These are phyloP conservation scores for Teratosphaeria nubilosa DNA, from an alignment of 2,329 filamentous ascomycete species.

Conservation along the genomic window DNA sequence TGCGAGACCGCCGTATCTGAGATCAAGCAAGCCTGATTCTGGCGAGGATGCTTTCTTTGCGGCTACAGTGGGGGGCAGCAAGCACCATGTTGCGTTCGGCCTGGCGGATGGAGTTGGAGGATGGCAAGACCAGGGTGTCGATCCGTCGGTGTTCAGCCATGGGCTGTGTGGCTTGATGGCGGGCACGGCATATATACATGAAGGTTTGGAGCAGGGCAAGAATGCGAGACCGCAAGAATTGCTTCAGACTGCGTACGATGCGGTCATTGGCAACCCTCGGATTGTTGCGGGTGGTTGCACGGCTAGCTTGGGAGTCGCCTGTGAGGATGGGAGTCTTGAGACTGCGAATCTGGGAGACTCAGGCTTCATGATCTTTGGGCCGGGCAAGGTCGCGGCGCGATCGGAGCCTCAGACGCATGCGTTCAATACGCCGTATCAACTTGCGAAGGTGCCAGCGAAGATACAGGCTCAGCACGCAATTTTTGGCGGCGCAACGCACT, in stretches of 20 bases:
- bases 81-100: conserved; percentile 67
- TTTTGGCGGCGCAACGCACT: conserved; percentile 60
- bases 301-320: conserved; percentile 73
- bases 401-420: conserved; percentile 86
- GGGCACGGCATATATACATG: conserved; percentile 33
- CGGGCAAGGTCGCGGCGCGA: conserved; percentile 73
- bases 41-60: conserved; percentile 97
- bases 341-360: conserved; percentile 94
- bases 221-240: conserved; percentile 48
- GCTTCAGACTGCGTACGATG: conserved; percentile 76
- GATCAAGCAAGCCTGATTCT: conserved; percentile 50
- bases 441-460: conserved; percentile 74
- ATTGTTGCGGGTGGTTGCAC: conserved; percentile 83
- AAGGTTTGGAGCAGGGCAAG: conserved; percentile 15
- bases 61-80: conserved; percentile 57
- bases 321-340: conserved; percentile 64
- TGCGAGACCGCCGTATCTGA: conserved; percentile 38
- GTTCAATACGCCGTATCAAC: conserved; percentile 95
- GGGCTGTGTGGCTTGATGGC: conserved; percentile 92
- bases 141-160: conserved; percentile 92
- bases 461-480: conserved; percentile 70
- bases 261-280: conserved; percentile 60
- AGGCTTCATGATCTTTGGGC: conserved; percentile 76
- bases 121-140: conserved; percentile 85
- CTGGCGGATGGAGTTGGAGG: conserved; percentile 92